These are phyloP conservation scores for Alternaria metachromatica DNA, from an alignment of 2,329 filamentous ascomycete species.

Conservation along the genomic window DNA sequence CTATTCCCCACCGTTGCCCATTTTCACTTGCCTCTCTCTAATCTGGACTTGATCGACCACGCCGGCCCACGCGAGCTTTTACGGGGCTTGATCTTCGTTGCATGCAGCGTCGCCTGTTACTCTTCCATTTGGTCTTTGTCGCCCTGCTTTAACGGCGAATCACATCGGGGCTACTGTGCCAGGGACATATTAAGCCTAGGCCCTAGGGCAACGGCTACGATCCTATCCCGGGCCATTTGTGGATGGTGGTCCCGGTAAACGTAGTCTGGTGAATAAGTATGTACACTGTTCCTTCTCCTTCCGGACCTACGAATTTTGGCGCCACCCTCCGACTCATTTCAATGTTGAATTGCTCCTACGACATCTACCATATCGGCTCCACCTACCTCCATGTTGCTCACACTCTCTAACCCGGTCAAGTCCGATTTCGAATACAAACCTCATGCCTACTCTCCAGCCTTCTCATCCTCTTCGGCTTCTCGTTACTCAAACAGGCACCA, in stretches of 20 bases:
- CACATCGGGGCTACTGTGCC: slow-evolving; percentile 39
- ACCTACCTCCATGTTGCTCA: slow-evolving; percentile 57
- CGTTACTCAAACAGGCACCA: slow-evolving; percentile 50
- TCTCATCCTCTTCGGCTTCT: slow-evolving; percentile 48
- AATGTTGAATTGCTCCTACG: slow-evolving; percentile 39
- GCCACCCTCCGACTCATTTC: slow-evolving; percentile 41
- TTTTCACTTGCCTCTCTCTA: slow-evolving; percentile 37
- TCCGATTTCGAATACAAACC: slow-evolving; percentile 56
- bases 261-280: slow-evolving; percentile 46
- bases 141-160: slow-evolving; percentile 46
- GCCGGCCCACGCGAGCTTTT: slow-evolving; percentile 44
- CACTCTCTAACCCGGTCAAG: slow-evolving; percentile 56
- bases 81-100: slow-evolving; percentile 46
- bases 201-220: slow-evolving; percentile 42
- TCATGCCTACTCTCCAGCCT: slow-evolving; percentile 58
- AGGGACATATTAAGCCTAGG: slow-evolving; percentile 44
- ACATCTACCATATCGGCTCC: slow-evolving; percentile 22
- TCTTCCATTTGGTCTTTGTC: slow-evolving; percentile 36
- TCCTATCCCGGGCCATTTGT: slow-evolving; percentile 42
- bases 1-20: slow-evolving; percentile 40
- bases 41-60: slow-evolving; percentile 44
- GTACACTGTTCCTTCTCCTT: slow-evolving; percentile 46
- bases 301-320: slow-evolving; percentile 37
- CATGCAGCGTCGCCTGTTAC: slow-evolving; percentile 38
- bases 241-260: slow-evolving; percentile 44